Base-by-base conservation (phyloP, 2,329 filamentous ascomycete species). In the Septoria petroselini region DNA sequence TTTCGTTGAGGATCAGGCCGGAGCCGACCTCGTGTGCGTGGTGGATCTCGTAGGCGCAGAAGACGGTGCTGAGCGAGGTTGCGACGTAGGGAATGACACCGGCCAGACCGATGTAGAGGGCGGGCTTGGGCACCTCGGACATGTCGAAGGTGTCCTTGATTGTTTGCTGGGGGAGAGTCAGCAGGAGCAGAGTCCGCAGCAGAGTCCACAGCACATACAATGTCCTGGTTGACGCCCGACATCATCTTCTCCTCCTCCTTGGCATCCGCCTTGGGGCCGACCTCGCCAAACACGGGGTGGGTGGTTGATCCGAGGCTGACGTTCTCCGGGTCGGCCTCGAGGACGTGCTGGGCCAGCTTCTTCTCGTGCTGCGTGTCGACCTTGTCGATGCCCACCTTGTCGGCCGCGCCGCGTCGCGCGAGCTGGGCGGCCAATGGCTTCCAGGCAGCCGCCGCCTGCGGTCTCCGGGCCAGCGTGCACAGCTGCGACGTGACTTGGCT, bases 41-140 rank as follows among this genome's bases (percentile, higher is more conserved):
- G 67, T 89, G 91, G 58, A 95, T 82, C 63, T 93, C 83, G 78
- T 84, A 95, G 2, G 88, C 82, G 31, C 94, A 82, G 66, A 83
- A 90, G 46, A 94, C 78, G 1, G 91, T 95, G 27, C 87, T 82
- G 2, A 91, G 65, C 0, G 90, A 95, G 3, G 91, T 96, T 34
- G 78, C 86, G 7, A 94, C 75, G 70, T 95, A 96, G 3, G 75
- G 75, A 12, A 77, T 57, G 2, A 76, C 73, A 56, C 75, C 75
- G n/a, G 75, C 74, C 53, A 77, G 65, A 40, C 75, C 75, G 52
- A 77, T 70, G 55, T 69, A 70, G 60, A 73, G 73, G n/a, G 75
- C 74, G 55, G 76, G 68, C 17, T 63, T 66, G 12, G 75, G 75
- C 7, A 77, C 75, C 9, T 68, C 65, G 15, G 63, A 58, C 25